These are phyloP conservation scores for Russula brevipes DNA, from an alignment of 768 basidiomycete genomes.

Conservation along the genomic window DNA sequence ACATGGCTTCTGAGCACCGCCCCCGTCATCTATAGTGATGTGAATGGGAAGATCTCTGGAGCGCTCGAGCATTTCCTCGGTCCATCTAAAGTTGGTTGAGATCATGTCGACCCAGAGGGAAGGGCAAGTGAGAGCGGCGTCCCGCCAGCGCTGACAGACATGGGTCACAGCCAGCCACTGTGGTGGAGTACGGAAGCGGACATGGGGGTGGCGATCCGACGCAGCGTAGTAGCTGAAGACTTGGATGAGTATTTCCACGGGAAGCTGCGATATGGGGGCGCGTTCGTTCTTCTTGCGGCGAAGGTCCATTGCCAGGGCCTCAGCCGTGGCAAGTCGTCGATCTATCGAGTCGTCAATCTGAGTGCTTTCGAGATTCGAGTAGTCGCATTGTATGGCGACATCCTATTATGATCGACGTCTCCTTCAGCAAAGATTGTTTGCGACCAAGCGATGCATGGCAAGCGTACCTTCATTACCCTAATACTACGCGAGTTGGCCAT, in stretches of 20 bases:
- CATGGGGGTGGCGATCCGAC: conserved; percentile 14
- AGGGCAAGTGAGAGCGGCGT: conserved; percentile 15
- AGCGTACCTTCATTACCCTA: conserved; percentile 9
- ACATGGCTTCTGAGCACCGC: conserved; percentile 4
- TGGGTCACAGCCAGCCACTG: conserved; percentile 20
- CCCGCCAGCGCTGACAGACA: conserved; percentile 22
- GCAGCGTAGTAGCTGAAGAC: conserved; percentile 21
- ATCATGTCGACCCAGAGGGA: conserved; percentile 21
- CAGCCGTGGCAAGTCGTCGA: conserved; percentile 9
- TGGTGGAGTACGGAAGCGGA: conserved; percentile 16
- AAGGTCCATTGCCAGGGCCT: conserved; percentile 9
- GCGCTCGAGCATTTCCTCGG: conserved; percentile 20
- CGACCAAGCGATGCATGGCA: not conserved
- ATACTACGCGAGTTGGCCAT: not conserved
- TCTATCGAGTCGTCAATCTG: conserved; percentile 9
- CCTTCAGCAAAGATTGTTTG: not conserved
- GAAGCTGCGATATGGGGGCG: conserved; percentile 19
- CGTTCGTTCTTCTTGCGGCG: conserved; percentile 20
- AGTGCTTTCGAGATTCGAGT: not conserved
- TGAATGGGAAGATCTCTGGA: conserved; percentile 18
- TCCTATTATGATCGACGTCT: not conserved
- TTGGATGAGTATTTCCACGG: conserved; percentile 19
- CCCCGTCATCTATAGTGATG: conserved; percentile 18
- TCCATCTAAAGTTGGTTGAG: conserved; percentile 19
- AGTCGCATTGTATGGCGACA: conserved; percentile 13